phyloP scores from a whole-genome alignment of 2,329 filamentous ascomycete genomes.

The Chalara sp. region DNA sequence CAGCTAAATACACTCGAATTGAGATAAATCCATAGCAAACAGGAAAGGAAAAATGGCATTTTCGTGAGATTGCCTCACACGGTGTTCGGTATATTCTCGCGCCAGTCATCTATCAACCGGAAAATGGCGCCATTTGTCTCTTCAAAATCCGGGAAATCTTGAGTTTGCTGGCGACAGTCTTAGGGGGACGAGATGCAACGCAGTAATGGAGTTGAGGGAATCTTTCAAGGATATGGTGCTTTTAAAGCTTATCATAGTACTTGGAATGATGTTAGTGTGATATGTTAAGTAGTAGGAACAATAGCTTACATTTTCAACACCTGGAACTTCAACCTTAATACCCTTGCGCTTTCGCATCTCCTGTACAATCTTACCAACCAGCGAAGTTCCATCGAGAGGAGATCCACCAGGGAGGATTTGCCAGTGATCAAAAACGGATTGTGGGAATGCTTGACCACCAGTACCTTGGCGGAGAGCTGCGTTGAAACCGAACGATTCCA shows the following conservation, averaged over 20 bases:
- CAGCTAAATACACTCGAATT: slow-evolving; percentile 23
- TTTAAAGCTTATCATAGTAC: slow-evolving; percentile 99
- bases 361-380: slow-evolving; percentile 76
- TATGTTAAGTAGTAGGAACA: not conserved
- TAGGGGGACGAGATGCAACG: slow-evolving; percentile 15
- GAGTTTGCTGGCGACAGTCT: slow-evolving; percentile 17
- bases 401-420: slow-evolving; percentile 92
- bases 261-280: slow-evolving; percentile 39
- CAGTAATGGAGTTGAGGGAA: slow-evolving; percentile 17
- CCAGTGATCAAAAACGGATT: slow-evolving; percentile 99
- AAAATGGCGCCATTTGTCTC: no score
- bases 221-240: slow-evolving; percentile 25
- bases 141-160: slow-evolving; percentile 21
- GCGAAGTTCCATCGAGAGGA: slow-evolving; percentile 73
- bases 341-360: slow-evolving; percentile 99
- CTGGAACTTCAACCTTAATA: slow-evolving; percentile 93
- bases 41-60: no score
- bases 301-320: slow-evolving; percentile 81
- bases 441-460: slow-evolving; percentile 96
- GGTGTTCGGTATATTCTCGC: no score
- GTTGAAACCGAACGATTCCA: slow-evolving; percentile 99
- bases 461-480: slow-evolving; percentile 90
- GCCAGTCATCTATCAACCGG: no score
- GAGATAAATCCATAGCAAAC: slow-evolving; percentile 12
- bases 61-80: no score